Percentiles rank a stretch among this genome's conserved stretches.
Conservation (phyloP, 1,284 basidiomycete genomes). For the Pseudozyma pruni region DNA sequence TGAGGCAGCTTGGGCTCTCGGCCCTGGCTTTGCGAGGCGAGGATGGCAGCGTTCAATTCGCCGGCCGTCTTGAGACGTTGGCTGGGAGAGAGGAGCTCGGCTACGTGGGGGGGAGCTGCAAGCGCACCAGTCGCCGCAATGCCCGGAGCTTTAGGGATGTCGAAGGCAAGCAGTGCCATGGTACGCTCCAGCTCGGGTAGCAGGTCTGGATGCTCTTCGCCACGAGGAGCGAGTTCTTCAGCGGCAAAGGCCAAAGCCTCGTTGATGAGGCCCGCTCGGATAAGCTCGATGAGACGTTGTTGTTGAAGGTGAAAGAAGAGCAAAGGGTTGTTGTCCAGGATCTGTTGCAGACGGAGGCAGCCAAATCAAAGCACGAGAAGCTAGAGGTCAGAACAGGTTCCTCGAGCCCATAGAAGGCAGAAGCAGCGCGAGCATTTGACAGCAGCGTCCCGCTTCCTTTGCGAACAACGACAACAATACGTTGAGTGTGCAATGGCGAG, state of each 20-base stretch:
- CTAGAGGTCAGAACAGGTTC: slow-evolving; percentile 9
- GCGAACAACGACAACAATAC: background rate
- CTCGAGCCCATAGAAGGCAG: background rate
- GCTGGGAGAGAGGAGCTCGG: slow-evolving; percentile 80
- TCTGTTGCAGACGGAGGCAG: slow-evolving; percentile 72
- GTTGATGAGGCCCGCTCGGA: slow-evolving; percentile 80
- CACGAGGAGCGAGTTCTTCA: slow-evolving; percentile 89
- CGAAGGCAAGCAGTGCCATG: slow-evolving; percentile 94
- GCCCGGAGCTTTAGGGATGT: slow-evolving; percentile 66
- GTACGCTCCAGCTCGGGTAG: slow-evolving; percentile 89
- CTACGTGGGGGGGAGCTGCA: slow-evolving; percentile 74
- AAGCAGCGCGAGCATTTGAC: slow-evolving; percentile 4
- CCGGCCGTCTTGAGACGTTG: slow-evolving; percentile 89
- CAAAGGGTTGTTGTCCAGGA: slow-evolving; percentile 89
- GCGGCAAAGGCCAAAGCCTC: slow-evolving; percentile 91
- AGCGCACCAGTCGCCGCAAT: slow-evolving; percentile 33
- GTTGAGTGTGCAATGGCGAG: slow-evolving; percentile 16
- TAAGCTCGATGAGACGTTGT: slow-evolving; percentile 92
- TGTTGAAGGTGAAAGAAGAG: slow-evolving; percentile 93
- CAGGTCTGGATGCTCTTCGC: slow-evolving; percentile 93
- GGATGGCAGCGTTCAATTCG: slow-evolving; percentile 92
- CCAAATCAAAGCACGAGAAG: background rate
- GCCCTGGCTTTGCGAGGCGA: slow-evolving; percentile 89
- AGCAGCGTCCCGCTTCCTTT: background rate
- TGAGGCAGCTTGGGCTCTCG: slow-evolving; percentile 89